Evolutionary conservation across 768 basidiomycete genomes (phyloP), one percentile per base, ranked within the genome.

Genomic region (Leccinellum luteum): DNA sequence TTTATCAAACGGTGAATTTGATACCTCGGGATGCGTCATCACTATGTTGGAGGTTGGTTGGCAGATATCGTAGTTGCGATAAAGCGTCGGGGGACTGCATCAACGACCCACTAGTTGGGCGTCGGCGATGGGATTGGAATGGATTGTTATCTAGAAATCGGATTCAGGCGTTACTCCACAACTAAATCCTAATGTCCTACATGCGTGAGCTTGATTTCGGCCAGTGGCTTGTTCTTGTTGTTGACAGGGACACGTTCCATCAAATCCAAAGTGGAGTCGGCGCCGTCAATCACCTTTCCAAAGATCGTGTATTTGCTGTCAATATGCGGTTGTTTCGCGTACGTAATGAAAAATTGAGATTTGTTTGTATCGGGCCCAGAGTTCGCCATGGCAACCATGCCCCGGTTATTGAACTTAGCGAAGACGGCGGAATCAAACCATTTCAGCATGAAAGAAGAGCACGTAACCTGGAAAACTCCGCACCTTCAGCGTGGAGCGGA

Each of bases 301-400:
- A 98, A 86, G 52, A 98, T 97, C 15, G 93, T 93, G 74, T 91
- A 90, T 70, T 97, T 98, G 61, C 87, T 87, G 69, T 99, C 96
- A 15, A 99, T 83, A 70, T 97, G 95, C 1, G 91, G 75, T 65
- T 98, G 96, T 71, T 98, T 98, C 2, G 89, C 78, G 69, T 98
- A 98, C 3, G 92, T 86, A 67, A 94, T 81, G 70, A 93, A 93
- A 71, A 93, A 93, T 69, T 94, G 90, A 45, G 80, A 88, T 74
- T 96, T 98, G 78, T 98, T 99, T 32, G 90, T 85, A 70, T 97
- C 92, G 10, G 87, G 86, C 1, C 97, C 97, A 8, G 92, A 88
- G 74, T 98, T 99, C 55, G 97, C 97, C 95, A 98, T 98, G 28
- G 97, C 97, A 15, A 98, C 87, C 62, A 98, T 81, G 17, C 97